Base-by-base conservation (phyloP, 345 rosid species). In the Pugionium dolabratum region DNA sequence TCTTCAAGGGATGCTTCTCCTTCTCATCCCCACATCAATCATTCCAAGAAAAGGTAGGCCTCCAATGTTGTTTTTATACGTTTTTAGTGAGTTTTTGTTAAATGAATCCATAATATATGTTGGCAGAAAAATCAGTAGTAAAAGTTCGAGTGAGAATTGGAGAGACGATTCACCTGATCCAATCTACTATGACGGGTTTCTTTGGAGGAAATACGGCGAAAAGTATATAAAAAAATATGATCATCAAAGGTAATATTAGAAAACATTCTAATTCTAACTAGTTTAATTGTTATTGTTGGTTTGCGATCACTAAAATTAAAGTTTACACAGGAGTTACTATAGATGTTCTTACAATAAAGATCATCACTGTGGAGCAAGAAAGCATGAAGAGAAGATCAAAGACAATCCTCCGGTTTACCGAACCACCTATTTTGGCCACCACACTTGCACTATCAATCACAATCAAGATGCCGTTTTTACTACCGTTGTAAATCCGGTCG, bases 381-480 rank as follows among this genome's bases (percentile, higher is more conserved):
- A 72, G 44, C 71, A 72, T 7, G 76, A 72, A 51, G 62, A 73
- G 6, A 54, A 66, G 45, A 60, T 73, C 58, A 66, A 73, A 73
- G 77, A 73, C 32, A 60, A 66, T 5, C 77, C 77, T 73, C 77
- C 77, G 11, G 72, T 73, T 53, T 73, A 73, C 39, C 57, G 77
- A 67, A 73, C 77, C 58, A 73, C 72, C 53, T 73, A 66, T 57
- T 60, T 66, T 9, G 77, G 77, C 4, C 77, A 60, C 7, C 77
- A 73, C 67, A 67, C 63, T 53, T 73, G 77, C 55, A 36, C 53
- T 2, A 54, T 30, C 37, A 53, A 8, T 34, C 40, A 66, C 18
- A 59, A 36, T 3, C 62, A 66, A 31, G 52, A 67, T 46, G 35
- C 25, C 0, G 25, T 7, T 9, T 45, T 29, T 7, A 31, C 36